Evolutionary conservation across 2,329 filamentous ascomycete species (phyloP).

Genomic region (Aspergillus alliaceus): DNA sequence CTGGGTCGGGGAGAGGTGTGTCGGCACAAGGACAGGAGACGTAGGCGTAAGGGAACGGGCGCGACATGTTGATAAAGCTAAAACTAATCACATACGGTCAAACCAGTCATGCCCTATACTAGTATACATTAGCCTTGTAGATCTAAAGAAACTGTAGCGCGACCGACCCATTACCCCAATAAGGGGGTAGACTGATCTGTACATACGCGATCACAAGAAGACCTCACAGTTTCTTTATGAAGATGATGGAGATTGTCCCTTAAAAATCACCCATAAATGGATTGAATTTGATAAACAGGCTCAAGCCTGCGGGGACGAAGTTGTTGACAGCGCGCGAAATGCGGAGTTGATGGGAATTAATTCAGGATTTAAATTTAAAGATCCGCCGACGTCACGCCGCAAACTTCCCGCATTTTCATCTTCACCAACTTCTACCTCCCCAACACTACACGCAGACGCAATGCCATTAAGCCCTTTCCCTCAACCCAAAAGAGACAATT

Average conservation of each 20-base stretch:
- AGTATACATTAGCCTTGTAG: not conserved
- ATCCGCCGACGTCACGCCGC: conserved; percentile 9
- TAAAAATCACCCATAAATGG: not conserved
- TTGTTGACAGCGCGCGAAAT: not conserved
- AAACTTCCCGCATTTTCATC: conserved; percentile 1
- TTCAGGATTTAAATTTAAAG: not conserved
- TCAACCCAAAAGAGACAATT: not conserved
- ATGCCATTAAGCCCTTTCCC: not conserved
- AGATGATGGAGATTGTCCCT: not conserved
- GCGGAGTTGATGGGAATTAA: not conserved
- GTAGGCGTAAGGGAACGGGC: conserved; percentile 62
- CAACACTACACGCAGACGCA: not conserved
- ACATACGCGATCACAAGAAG: not conserved
- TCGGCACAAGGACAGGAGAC: conserved; percentile 66
- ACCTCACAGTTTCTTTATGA: not conserved
- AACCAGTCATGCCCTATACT: not conserved
- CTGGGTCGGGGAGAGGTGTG: conserved; percentile 41
- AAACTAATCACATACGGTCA: not conserved
- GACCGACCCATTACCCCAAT: not conserved
- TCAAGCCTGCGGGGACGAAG: not conserved
- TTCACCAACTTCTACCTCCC: not conserved
- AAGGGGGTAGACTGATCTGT: not conserved
- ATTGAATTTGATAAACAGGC: not conserved
- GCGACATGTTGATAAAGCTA: conserved; percentile 46
- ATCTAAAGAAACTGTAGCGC: not conserved